Evolutionary conservation across 2,329 filamentous ascomycete genomes (phyloP), one percentile per base, ranked within the genome.

Genomic region (Aureobasidium sp.): DNA sequence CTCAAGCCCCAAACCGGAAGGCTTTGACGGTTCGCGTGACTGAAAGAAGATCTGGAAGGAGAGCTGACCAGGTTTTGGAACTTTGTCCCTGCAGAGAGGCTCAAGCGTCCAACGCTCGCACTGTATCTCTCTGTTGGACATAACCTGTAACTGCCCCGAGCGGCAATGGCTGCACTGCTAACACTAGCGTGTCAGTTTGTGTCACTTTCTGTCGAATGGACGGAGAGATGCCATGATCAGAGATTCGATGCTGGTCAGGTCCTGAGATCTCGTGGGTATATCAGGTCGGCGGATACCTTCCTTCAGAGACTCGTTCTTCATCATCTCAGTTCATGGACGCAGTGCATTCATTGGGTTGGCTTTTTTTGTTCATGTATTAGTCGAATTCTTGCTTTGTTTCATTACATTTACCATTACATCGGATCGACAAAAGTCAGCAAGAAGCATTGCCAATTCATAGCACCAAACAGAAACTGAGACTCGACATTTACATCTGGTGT

Each of bases 21-120:
- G 1, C 7, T 27, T 10, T 48, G 32, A 17, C 10, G 22, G 10
- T 32, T 39, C 29, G 45, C 17, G 45, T 49, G 34, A 49, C 32
- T 27, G 22, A 6, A 22, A 30, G 32, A 29, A 39, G 45, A 39
- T 49, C 32, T 49, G 22, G 34, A 49, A 27, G 34, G 34, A 35
- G 8, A 32, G 32, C 44, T 30, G 45, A 49, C 45, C 45, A 39
- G 45, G 45, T 49, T 49, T 48, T 22, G 24, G 45, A 39, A 30
- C 16, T 7, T 10, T 19, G 44, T 39, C 45, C 45, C 45, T 49
- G 45, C 45, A 49, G 45, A 30, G 16, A 30, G 22, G 45, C 45
- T 49, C 45, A 49, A 49, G 45, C 45, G 45, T 29, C 44, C 11
- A 25, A 27, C 24, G 34, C 45, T 47, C 25, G 24, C 45, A 25